phyloP scores from a whole-genome alignment of 371 early-diverging fungal genomes.

The Circinella umbellata region DNA sequence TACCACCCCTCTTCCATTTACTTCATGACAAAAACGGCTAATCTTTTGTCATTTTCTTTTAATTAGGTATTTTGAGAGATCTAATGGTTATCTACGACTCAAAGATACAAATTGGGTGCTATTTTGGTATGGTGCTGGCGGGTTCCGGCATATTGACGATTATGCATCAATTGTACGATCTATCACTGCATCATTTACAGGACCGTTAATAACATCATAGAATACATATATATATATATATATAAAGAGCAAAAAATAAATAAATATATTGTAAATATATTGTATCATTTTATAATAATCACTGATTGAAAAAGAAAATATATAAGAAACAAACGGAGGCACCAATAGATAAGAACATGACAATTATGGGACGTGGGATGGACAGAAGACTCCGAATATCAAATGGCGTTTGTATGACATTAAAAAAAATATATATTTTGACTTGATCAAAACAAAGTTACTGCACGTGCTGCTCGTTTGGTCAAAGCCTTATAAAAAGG shows the following conservation, averaged over 20 bases:
- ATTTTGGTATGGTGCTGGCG: constrained; percentile 77
- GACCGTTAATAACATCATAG: constrained; percentile 7
- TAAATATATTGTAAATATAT: too few species aligned
- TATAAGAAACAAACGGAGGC: too few species aligned
- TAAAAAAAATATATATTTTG: too few species aligned
- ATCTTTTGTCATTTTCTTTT: background rate
- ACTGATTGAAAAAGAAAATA: too few species aligned
- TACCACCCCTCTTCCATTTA: background rate
- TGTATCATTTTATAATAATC: too few species aligned
- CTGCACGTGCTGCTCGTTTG: background rate
- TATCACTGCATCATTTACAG: constrained; percentile 47
- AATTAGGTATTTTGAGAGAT: constrained; percentile 84
- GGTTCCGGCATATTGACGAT: constrained; percentile 37
- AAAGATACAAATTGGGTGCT: constrained; percentile 74
- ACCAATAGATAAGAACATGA: too few species aligned
- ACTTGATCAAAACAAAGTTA: too few species aligned
- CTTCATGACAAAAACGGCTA: background rate
- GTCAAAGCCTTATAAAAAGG: too few species aligned
- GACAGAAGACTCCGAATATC: background rate
- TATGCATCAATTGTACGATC: constrained; percentile 40
- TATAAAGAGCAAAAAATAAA: background rate
- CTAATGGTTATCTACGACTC: constrained; percentile 73
- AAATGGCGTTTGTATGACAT: background rate
- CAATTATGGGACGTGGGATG: background rate
- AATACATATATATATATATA: background rate